Evolutionary conservation across 805 yeast species (phyloP).

Genomic region (Phaffomyces opuntiae): DNA sequence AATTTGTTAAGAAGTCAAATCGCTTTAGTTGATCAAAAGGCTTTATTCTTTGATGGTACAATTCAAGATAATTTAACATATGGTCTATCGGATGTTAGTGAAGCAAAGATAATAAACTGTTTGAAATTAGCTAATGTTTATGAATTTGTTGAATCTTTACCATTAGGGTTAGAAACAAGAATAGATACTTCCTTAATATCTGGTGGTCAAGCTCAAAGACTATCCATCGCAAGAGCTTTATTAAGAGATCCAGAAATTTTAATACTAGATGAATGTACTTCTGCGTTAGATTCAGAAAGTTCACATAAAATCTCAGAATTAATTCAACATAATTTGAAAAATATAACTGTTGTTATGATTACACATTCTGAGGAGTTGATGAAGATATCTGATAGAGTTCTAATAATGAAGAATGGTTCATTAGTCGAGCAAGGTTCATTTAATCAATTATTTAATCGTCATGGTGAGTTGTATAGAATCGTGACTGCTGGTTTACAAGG

Average conservation of each 20-base stretch:
- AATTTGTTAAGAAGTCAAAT: conserved; percentile 44
- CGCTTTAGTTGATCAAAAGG: conserved; percentile 70
- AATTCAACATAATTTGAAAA: conserved; percentile 32
- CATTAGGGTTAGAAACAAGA: conserved; percentile 51
- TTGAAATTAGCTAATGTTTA: conserved; percentile 43
- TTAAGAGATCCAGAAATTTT: conserved; percentile 54
- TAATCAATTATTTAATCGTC: conserved; percentile 18
- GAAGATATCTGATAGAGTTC: conserved; percentile 43
- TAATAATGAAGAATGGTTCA: conserved; percentile 43
- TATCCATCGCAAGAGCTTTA: conserved; percentile 79
- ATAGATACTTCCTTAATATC: conserved; percentile 55
- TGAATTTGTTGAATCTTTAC: conserved; percentile 47
- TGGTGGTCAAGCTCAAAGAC: conserved; percentile 86
- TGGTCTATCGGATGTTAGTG: conserved; percentile 36
- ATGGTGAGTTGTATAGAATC: conserved; percentile 28
- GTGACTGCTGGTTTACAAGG: conserved; percentile 18
- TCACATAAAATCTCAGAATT: conserved; percentile 42
- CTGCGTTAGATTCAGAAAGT: conserved; percentile 72
- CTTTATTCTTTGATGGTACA: conserved; percentile 66
- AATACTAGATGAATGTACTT: conserved; percentile 81
- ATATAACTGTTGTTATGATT: conserved; percentile 50
- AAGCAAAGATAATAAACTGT: conserved; percentile 30
- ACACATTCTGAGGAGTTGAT: conserved; percentile 73
- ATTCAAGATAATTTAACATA: conserved; percentile 65
- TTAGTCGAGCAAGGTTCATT: conserved; percentile 40